Evolutionary conservation across 257 asterid species (phyloP).

Genomic region (Ehretia macrophylla): DNA sequence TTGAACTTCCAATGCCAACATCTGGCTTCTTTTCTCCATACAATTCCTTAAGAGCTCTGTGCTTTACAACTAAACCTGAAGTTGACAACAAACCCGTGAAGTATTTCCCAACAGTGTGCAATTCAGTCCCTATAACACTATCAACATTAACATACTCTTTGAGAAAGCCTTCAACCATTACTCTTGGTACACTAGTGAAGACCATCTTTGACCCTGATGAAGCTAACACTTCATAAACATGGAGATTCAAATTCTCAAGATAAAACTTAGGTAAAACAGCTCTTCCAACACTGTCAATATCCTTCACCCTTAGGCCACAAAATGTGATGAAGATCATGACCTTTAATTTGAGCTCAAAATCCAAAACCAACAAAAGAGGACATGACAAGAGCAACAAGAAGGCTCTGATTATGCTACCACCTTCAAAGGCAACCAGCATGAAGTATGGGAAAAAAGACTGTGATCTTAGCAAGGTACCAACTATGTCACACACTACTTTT

Average conservation of each 20-base stretch:
- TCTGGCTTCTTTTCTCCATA: conserved; percentile 57
- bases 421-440: conserved; percentile 94
- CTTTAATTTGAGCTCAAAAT: conserved; percentile 38
- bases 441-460: conserved; percentile 76
- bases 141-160: conserved; percentile 66
- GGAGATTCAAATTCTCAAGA: conserved; percentile 53
- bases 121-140: conserved; percentile 62
- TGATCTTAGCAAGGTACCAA: conserved; percentile 44
- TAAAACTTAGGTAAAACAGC: conserved; percentile 86
- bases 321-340: conserved; percentile 74
- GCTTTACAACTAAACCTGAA: conserved; percentile 56
- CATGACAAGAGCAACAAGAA: conserved; percentile 53
- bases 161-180: conserved; percentile 77
- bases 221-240: conserved; percentile 41
- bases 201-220: conserved; percentile 44
- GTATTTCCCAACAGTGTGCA: conserved; percentile 46
- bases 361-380: conserved; percentile 43
- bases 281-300: conserved; percentile 55
- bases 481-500: conserved; percentile 59
- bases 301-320: conserved; percentile 57
- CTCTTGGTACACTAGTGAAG: conserved; percentile 60
- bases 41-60: conserved; percentile 54
- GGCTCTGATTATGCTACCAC: conserved; percentile 72
- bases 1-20: conserved; percentile 60
- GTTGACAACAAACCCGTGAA: conserved; percentile 52